phyloP scores from a whole-genome alignment of 495 filamentous ascomycete genomes.

The Xanthoparmelia taractica region DNA sequence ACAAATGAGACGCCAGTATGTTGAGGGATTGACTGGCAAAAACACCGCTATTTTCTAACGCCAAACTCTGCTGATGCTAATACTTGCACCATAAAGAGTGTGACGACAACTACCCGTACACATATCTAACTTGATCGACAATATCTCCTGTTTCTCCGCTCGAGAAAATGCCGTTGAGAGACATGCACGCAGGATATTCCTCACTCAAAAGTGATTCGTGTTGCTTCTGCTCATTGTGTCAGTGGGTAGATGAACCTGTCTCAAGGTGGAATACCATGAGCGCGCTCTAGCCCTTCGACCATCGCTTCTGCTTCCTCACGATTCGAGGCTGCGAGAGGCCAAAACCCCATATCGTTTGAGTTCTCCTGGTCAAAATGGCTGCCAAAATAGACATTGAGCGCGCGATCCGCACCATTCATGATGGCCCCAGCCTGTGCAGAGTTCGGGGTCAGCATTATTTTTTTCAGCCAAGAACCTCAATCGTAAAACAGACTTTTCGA shows the following conservation, averaged over 20 bases:
- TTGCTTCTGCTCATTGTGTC: neutral
- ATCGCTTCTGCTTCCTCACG: neutral
- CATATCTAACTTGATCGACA: neutral
- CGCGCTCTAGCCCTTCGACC: neutral
- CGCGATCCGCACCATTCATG: neutral
- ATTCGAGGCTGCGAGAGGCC: neutral
- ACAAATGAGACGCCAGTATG: slow-evolving; percentile 45
- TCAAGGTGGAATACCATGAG: neutral
- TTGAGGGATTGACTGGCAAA: neutral
- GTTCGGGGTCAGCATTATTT: too few species aligned
- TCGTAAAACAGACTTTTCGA: too few species aligned
- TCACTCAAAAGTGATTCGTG: neutral
- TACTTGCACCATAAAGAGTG: neutral
- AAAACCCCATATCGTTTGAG: neutral
- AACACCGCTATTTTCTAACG: too few species aligned
- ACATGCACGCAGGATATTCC: neutral
- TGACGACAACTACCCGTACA: neutral
- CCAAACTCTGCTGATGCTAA: neutral
- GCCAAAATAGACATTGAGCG: neutral
- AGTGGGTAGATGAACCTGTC: neutral
- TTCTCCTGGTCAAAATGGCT: neutral
- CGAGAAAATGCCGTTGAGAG: neutral
- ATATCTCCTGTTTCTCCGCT: neutral
- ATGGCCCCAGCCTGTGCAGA: too few species aligned
- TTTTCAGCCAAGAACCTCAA: too few species aligned